Base-by-base conservation (phyloP, 345 rosid genomes). In the Hibiscus trionum region DNA sequence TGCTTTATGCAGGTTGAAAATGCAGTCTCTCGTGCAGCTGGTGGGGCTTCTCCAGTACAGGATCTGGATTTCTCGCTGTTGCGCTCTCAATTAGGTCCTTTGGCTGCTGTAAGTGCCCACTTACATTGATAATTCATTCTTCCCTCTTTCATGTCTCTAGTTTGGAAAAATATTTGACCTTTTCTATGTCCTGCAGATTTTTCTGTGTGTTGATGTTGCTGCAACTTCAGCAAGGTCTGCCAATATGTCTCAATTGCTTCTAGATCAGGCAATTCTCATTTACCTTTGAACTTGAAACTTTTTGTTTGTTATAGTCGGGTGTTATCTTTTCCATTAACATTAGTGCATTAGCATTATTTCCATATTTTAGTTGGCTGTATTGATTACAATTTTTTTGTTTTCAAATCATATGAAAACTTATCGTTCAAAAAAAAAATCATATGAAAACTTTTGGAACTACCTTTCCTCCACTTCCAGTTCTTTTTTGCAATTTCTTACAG, bases 151-250 rank as follows among this genome's bases (percentile, higher is more conserved):
- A 6, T 10, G 65, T 60, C 37, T 74, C 67, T 24, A 70, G 33
- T 61, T 68, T 71, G 19, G 58, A 58, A 56, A 56, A 60, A 69
- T 69, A 70, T 79, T 74, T 73, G 73, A 70, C 73, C 39, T 78
- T 57, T 72, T 39, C 70, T 59, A n/a, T 79, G 37, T 83, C 71
- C 65, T 90, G 77, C 75, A 94, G 98, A 78, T 87, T 82, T 91
- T 91, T 84, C 90, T 94, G 46, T 94, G 95, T 75, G 86, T 94
- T 59, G 98, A 94, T 80, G 93, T 88, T 66, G 97, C 98, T 82
- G 85, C 92, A 65, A 85, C 95, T 79, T 90, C 92, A 76, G 97
- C 98, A 59, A 90, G 79, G 82, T 86, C 93, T 29, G 80, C 87
- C 81, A 75, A 78, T 73, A 88, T 86, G 87, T 91, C 92, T 74